phyloP scores from a whole-genome alignment of 164 flowering plant species.

The Chimonanthus salicifolius region DNA sequence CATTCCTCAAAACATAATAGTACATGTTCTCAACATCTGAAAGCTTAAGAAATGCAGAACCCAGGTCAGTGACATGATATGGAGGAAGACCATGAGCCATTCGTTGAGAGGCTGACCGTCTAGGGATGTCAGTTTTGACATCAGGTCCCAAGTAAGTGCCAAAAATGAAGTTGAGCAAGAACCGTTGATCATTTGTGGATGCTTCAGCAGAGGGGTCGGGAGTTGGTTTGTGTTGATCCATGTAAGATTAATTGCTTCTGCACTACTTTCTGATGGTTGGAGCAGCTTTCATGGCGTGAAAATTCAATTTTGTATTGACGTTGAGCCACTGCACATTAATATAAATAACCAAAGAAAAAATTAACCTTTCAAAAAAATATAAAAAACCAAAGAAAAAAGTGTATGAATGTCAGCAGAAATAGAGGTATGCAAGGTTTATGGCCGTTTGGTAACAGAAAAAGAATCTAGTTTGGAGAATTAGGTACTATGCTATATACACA shows the following conservation, averaged over 20 bases:
- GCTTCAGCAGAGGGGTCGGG: conserved; percentile 9
- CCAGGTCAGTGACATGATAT: conserved; percentile 10
- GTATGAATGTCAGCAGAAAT: too few relatives aligned
- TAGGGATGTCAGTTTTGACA: conserved; percentile 18
- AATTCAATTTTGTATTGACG: background rate
- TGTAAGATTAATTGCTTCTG: background rate
- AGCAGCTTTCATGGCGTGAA: background rate
- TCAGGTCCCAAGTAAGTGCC: conserved; percentile 19
- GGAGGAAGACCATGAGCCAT: conserved; percentile 13
- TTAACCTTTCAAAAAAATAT: background rate
- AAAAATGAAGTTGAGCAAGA: conserved; percentile 17
- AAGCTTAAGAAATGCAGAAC: conserved; percentile 6
- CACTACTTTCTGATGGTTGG: background rate
- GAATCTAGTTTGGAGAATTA: too few relatives aligned
- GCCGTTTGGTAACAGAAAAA: too few relatives aligned
- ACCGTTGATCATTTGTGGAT: conserved; percentile 12
- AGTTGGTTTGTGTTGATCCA: conserved; percentile 4
- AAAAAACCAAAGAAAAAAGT: background rate
- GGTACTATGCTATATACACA: too few relatives aligned
- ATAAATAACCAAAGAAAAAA: background rate
- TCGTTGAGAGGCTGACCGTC: conserved; percentile 17
- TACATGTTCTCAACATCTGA: conserved; percentile 14
- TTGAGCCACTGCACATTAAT: background rate
- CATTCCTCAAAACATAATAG: conserved; percentile 12
- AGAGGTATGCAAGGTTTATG: too few relatives aligned